phyloP scores from a whole-genome alignment of 2,329 filamentous ascomycete genomes.

The Xylaria multiplex region DNA sequence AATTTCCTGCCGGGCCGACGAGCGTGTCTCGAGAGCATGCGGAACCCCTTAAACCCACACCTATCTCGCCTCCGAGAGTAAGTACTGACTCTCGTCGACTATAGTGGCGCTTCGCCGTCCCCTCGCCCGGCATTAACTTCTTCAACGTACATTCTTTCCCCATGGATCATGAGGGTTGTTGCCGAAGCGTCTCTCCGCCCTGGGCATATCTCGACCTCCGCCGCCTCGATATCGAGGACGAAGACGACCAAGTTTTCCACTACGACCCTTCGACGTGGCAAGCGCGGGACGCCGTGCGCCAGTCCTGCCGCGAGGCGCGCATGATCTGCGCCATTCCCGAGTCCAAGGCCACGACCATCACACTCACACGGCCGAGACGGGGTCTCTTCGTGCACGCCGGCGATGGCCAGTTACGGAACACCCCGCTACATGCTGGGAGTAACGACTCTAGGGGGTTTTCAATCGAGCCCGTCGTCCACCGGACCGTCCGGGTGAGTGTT shows the following conservation, averaged over 20 bases:
- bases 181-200: constrained; percentile 46
- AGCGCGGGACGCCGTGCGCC: constrained; percentile 41
- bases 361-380: constrained; percentile 44
- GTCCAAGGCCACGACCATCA: constrained; percentile 38
- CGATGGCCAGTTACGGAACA: constrained; percentile 42
- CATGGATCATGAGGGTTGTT: constrained; percentile 45
- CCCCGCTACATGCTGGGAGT: constrained; percentile 23
- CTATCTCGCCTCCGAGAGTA: too few relatives aligned
- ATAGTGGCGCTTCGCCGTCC: constrained; percentile 42
- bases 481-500: constrained; percentile 40
- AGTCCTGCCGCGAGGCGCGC: constrained; percentile 46
- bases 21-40: too few relatives aligned
- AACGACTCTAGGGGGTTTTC: background rate
- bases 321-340: constrained; percentile 39
- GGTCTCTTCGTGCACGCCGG: constrained; percentile 47
- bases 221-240: constrained; percentile 43
- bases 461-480: constrained; percentile 39
- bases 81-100: too few relatives aligned
- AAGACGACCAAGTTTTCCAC: constrained; percentile 41
- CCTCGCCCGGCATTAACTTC: constrained; percentile 48
- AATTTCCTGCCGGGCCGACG: too few relatives aligned
- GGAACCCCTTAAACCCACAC: too few relatives aligned
- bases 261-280: constrained; percentile 50
- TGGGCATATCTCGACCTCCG: constrained; percentile 48
- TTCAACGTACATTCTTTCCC: constrained; percentile 51